phyloP scores from a whole-genome alignment of 768 basidiomycete species.

The Tephrocybe sp. region DNA sequence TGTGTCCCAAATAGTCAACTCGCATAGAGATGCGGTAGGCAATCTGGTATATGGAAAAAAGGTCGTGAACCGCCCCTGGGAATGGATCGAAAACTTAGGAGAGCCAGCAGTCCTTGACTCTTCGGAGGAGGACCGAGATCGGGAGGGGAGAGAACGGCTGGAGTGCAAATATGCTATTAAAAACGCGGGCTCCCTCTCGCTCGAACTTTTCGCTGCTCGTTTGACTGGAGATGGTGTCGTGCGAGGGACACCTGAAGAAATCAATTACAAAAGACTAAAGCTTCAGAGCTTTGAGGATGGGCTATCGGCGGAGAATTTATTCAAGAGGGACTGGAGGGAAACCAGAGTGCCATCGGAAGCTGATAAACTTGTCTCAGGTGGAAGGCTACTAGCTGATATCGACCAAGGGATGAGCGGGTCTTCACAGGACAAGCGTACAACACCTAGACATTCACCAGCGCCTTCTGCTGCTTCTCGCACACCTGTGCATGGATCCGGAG shows the following conservation, averaged over 20 bases:
- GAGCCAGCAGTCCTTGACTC: constrained; percentile 44
- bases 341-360: constrained; percentile 48
- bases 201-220: constrained; percentile 67
- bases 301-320: constrained; percentile 57
- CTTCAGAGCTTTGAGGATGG: constrained; percentile 67
- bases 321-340: constrained; percentile 77
- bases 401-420: constrained; percentile 20
- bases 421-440: constrained; percentile 21
- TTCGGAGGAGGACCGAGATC: constrained; percentile 39
- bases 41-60: constrained; percentile 44
- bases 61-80: constrained; percentile 79
- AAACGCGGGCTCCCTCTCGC: constrained; percentile 68
- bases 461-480: constrained; percentile 41
- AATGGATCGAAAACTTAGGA: constrained; percentile 81
- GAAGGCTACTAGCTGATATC: constrained; percentile 19
- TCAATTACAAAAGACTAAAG: constrained; percentile 36
- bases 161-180: constrained; percentile 39
- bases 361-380: constrained; percentile 20
- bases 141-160: constrained; percentile 35
- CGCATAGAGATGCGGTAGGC: constrained; percentile 54
- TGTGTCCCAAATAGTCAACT: constrained; percentile 57
- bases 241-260: constrained; percentile 23
- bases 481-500: constrained; percentile 46
- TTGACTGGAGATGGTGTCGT: constrained; percentile 60
- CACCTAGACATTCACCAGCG: constrained; percentile 37